Conservation (phyloP, 495 filamentous ascomycete species). For the Talaromyces trachyspermus region DNA sequence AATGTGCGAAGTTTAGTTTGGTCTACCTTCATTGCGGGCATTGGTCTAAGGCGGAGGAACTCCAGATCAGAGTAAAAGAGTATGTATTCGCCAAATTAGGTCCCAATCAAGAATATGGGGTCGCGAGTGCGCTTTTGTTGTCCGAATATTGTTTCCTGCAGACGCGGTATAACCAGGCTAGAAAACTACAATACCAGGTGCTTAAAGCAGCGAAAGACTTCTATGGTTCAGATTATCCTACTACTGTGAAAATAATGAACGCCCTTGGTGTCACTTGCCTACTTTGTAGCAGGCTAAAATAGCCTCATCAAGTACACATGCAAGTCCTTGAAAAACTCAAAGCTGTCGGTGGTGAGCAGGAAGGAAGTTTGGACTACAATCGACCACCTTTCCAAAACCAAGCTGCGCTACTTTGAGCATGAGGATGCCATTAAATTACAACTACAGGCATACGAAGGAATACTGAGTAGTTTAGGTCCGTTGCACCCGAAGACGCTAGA, state of each 20-base stretch:
- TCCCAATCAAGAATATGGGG: neutral
- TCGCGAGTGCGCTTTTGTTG: neutral
- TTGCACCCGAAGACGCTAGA: neutral
- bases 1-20: neutral
- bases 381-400: slow-evolving; percentile 6
- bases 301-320: slow-evolving; percentile 1
- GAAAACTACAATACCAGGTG: slow-evolving; percentile 19
- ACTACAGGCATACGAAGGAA: neutral
- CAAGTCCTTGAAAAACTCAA: slow-evolving; percentile 13
- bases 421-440: neutral
- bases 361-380: slow-evolving; percentile 26
- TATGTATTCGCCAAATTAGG: neutral
- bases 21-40: neutral
- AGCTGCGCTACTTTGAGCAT: neutral
- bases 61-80: neutral
- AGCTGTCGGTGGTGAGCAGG: slow-evolving; percentile 23
- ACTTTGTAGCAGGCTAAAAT: neutral
- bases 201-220: slow-evolving; percentile 13
- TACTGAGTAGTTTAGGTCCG: neutral
- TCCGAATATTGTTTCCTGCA: neutral
- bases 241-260: slow-evolving; percentile 19
- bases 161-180: slow-evolving; percentile 17
- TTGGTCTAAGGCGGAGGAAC: neutral
- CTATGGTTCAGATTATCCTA: slow-evolving; percentile 9
- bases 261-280: neutral